Conservation (phyloP, 2,329 filamentous ascomycete species). For the Diaporthe vexans region DNA sequence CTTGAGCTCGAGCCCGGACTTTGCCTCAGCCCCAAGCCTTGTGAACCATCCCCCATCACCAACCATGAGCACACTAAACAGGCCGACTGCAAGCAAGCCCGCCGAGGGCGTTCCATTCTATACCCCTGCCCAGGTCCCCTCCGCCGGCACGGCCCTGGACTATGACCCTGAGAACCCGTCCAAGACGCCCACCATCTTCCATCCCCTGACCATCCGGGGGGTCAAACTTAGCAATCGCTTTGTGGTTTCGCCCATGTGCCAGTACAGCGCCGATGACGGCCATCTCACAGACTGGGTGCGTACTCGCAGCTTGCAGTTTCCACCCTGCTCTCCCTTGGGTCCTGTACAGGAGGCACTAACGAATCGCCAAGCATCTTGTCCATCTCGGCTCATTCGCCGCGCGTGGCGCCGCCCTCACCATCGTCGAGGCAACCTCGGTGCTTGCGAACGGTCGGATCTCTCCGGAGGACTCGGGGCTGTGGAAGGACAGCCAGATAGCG, state of each 20-base stretch:
- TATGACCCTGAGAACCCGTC: slow-evolving; percentile 46
- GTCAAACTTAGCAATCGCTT: slow-evolving; percentile 70
- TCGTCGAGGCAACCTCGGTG: slow-evolving; percentile 85
- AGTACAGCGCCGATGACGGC: slow-evolving; percentile 70
- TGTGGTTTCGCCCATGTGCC: slow-evolving; percentile 73
- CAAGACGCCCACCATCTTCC: slow-evolving; percentile 67
- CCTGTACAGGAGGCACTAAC: neutral
- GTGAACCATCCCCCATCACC: neutral
- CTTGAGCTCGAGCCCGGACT: neutral
- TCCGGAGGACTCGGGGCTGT: slow-evolving; percentile 83
- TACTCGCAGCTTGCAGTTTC: slow-evolving; percentile 60
- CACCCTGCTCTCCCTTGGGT: neutral
- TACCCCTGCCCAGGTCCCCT: slow-evolving; percentile 67
- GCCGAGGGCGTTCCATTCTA: slow-evolving; percentile 65
- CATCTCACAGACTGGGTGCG: slow-evolving; percentile 78
- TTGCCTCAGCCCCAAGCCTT: neutral
- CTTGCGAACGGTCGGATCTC: slow-evolving; percentile 84
- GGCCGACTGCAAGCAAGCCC: slow-evolving; percentile 52
- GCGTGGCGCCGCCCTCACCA: slow-evolving; percentile 79
- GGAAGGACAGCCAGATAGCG: slow-evolving; percentile 86
- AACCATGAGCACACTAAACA: slow-evolving; percentile 38
- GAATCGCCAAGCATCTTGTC: slow-evolving; percentile 60
- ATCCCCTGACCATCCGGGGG: slow-evolving; percentile 67
- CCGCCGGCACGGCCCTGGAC: slow-evolving; percentile 62
- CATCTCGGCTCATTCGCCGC: slow-evolving; percentile 85